Evolutionary conservation across 2,329 filamentous ascomycete species (phyloP).

Genomic region (Plenodomus biglobosus): DNA sequence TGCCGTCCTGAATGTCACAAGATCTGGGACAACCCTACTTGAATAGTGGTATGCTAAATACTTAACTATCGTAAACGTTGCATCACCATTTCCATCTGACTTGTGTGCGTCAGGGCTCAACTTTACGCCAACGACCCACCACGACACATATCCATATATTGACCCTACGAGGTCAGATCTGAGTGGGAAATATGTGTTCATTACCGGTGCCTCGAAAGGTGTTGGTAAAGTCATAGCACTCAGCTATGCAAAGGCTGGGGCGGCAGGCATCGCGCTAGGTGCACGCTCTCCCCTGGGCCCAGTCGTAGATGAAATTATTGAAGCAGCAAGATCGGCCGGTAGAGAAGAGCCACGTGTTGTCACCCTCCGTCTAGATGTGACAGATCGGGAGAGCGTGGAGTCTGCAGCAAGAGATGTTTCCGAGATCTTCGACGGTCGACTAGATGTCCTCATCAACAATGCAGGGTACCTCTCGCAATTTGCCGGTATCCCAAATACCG

Average conservation of each 20-base stretch:
- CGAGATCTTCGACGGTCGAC: conserved; percentile 8
- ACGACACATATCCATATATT: conserved; percentile 59
- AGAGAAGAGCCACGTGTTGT: conserved; percentile 45
- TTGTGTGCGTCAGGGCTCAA: conserved; percentile 5
- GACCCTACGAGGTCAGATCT: conserved; percentile 38
- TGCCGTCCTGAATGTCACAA: neutral
- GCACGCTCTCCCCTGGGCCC: conserved; percentile 51
- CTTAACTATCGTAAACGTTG: no score
- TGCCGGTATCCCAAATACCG: conserved; percentile 35
- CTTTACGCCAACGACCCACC: conserved; percentile 33
- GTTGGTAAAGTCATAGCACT: conserved; percentile 57
- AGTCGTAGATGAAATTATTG: conserved; percentile 40
- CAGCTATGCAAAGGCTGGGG: conserved; percentile 58
- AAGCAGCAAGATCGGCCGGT: conserved; percentile 37
- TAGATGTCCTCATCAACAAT: conserved; percentile 55
- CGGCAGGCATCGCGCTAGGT: conserved; percentile 55
- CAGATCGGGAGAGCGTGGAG: conserved; percentile 42
- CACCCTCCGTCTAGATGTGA: conserved; percentile 50
- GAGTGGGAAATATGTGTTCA: conserved; percentile 49
- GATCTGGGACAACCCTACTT: neutral
- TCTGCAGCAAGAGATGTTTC: conserved; percentile 40
- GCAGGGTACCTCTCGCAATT: conserved; percentile 45
- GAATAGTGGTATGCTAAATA: neutral
- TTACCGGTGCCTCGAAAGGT: conserved; percentile 59
- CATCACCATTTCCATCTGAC: neutral